Conservation (phyloP, 768 basidiomycete species). For the Lentinula guzmanii region DNA sequence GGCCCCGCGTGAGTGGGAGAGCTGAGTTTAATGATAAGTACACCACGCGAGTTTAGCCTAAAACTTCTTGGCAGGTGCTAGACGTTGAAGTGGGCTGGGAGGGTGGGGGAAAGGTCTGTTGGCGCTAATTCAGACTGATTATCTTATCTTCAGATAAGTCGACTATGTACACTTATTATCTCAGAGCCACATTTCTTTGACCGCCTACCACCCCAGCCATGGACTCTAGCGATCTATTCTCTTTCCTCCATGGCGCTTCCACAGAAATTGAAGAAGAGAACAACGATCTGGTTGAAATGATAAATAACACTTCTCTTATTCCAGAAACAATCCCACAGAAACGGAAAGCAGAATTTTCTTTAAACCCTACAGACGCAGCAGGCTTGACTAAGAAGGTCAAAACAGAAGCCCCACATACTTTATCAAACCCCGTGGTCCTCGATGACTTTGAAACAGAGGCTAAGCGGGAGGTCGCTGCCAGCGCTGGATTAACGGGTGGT, state of each 20-base stretch:
- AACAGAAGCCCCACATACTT: neutral
- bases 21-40: too few relatives aligned
- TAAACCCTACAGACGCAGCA: constrained; percentile 28
- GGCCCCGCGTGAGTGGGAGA: too few relatives aligned
- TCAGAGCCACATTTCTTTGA: too few relatives aligned
- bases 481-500: constrained; percentile 78
- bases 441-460: constrained; percentile 96
- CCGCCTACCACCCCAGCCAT: constrained; percentile 16
- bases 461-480: constrained; percentile 85
- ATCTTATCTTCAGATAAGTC: too few relatives aligned
- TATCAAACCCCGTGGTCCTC: constrained; percentile 68
- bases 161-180: too few relatives aligned
- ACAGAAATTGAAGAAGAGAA: constrained; percentile 31
- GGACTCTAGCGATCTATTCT: constrained; percentile 57
- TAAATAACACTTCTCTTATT: constrained; percentile 13
- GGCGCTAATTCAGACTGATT: too few relatives aligned
- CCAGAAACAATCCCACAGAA: constrained; percentile 23
- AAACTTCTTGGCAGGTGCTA: too few relatives aligned
- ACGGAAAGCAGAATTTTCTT: constrained; percentile 33
- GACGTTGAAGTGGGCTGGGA: too few relatives aligned
- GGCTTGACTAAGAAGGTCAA: constrained; percentile 40
- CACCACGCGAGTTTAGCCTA: too few relatives aligned
- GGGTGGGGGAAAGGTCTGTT: too few relatives aligned
- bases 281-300: constrained; percentile 21
- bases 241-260: constrained; percentile 51